These are phyloP conservation scores for Oryza officinalis DNA, from an alignment of 176 grass and related monocot genomes.

Conservation along the genomic window DNA sequence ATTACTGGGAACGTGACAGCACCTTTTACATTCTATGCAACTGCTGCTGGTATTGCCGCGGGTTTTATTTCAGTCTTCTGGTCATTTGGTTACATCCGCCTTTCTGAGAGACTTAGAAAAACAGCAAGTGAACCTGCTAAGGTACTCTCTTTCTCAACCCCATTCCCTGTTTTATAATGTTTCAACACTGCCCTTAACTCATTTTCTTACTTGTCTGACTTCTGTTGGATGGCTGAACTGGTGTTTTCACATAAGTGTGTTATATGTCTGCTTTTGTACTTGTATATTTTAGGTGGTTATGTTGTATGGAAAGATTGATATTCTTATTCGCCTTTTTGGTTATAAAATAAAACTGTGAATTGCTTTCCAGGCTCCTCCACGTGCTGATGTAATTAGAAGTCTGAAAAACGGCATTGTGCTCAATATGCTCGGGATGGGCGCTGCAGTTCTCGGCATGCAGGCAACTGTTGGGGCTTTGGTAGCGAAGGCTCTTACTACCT, in stretches of 20 bases:
- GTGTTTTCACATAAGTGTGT: background rate
- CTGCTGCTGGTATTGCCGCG: conserved; percentile 68
- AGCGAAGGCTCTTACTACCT: conserved; percentile 90
- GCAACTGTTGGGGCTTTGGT: conserved; percentile 93
- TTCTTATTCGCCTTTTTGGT: conserved; percentile 6
- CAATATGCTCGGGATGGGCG: conserved; percentile 88
- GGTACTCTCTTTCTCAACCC: conserved; percentile 41
- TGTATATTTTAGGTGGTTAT: background rate
- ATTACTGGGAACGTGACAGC: conserved; percentile 72
- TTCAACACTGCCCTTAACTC: background rate
- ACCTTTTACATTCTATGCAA: conserved; percentile 86
- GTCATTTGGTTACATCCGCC: conserved; percentile 93
- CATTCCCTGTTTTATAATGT: background rate
- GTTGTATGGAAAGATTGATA: background rate
- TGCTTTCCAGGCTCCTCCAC: conserved; percentile 87
- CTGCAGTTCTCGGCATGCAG: conserved; percentile 95
- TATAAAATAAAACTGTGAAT: background rate
- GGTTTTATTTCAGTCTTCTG: conserved; percentile 98
- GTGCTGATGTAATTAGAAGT: conserved; percentile 82
- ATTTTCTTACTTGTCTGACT: background rate
- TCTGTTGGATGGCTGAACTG: conserved; percentile 5
- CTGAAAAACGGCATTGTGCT: conserved; percentile 86
- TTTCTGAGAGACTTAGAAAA: conserved; percentile 81
- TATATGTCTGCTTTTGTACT: background rate
- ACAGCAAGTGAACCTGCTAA: conserved; percentile 85